A percentile compares a stretch with the other conserved stretches of the same genome.
Evolutionary conservation across 2,329 filamentous ascomycete genomes (phyloP).

Genomic region (Colletotrichum aenigma): DNA sequence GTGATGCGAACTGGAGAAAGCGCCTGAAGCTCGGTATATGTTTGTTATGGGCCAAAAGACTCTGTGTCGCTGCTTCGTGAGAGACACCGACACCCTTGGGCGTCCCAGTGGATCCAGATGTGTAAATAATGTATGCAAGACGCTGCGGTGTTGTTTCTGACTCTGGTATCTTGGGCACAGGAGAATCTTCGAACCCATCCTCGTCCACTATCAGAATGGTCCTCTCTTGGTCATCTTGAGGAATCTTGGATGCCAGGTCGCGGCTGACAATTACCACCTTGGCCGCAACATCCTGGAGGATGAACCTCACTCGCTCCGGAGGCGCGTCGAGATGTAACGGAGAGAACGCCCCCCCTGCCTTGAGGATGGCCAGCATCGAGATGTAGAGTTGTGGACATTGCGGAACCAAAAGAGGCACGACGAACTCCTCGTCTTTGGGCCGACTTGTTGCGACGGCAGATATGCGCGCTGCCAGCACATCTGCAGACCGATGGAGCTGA

Average conservation of each 20-base stretch:
- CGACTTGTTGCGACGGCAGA: conserved; percentile 20
- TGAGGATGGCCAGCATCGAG: conserved; percentile 76
- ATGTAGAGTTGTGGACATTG: conserved; percentile 82
- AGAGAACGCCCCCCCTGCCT: conserved; percentile 85
- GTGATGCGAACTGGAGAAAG: conserved; percentile 90
- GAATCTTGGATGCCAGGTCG: conserved; percentile 46
- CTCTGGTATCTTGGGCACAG: neutral
- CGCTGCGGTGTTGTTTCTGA: conserved; percentile 31
- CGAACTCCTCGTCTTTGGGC: conserved; percentile 13
- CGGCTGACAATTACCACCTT: conserved; percentile 68
- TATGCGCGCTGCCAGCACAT: conserved; percentile 59
- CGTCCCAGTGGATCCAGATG: conserved; percentile 85
- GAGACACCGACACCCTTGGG: conserved; percentile 89
- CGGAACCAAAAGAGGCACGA: conserved; percentile 79
- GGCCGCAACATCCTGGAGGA: conserved; percentile 77
- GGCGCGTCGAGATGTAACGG: conserved; percentile 82
- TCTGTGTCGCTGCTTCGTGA: conserved; percentile 81
- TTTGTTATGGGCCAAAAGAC: conserved; percentile 78
- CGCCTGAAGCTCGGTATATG: conserved; percentile 78
- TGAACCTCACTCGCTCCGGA: conserved; percentile 77
- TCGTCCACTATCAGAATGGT: conserved; percentile 43
- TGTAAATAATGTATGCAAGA: conserved; percentile 91
- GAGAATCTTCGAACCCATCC: neutral
- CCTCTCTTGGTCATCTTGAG: conserved; percentile 27
- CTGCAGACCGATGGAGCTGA: conserved; percentile 63